A percentile compares a stretch with the other conserved stretches of the same genome.
These are phyloP conservation scores for Boletus rubescentipes DNA, from an alignment of 768 basidiomycete species.

Conservation along the genomic window DNA sequence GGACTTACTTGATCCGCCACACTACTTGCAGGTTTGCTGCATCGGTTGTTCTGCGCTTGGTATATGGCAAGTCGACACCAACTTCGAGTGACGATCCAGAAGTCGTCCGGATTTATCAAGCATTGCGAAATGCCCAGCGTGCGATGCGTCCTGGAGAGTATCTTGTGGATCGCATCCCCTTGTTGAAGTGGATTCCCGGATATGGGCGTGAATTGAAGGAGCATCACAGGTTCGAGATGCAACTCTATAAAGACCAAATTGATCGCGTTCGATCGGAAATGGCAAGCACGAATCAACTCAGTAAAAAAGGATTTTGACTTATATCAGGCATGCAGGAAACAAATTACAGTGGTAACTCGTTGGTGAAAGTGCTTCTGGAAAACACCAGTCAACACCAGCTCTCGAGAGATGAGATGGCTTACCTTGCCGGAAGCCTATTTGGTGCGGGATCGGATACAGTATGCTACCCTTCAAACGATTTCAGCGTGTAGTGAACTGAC, in stretches of 20 bases:
- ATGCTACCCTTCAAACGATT: background rate
- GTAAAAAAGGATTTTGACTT: background rate
- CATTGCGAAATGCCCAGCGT: slow-evolving; percentile 21
- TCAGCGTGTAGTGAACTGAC: background rate
- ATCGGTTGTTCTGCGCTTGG: slow-evolving; percentile 21
- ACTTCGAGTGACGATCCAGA: slow-evolving; percentile 23
- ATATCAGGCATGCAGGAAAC: slow-evolving; percentile 8
- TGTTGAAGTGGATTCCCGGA: slow-evolving; percentile 50
- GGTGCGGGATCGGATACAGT: slow-evolving; percentile 59
- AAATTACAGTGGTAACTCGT: slow-evolving; percentile 27
- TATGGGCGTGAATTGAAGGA: too few species aligned
- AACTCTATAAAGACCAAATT: slow-evolving; percentile 49
- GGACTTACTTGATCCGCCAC: background rate
- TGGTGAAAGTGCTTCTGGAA: slow-evolving; percentile 53
- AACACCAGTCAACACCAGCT: slow-evolving; percentile 45
- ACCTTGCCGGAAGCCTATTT: slow-evolving; percentile 58
- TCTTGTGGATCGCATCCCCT: slow-evolving; percentile 35
- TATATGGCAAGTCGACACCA: slow-evolving; percentile 26
- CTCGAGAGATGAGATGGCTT: slow-evolving; percentile 53
- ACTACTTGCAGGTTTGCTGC: slow-evolving; percentile 23
- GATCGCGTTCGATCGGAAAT: slow-evolving; percentile 43
- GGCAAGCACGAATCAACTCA: slow-evolving; percentile 23
- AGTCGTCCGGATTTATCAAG: slow-evolving; percentile 17
- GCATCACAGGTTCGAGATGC: slow-evolving; percentile 52
- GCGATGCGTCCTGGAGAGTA: slow-evolving; percentile 33